Conservation (phyloP, 2,329 filamentous ascomycete genomes). For the Fusarium hainanense region DNA sequence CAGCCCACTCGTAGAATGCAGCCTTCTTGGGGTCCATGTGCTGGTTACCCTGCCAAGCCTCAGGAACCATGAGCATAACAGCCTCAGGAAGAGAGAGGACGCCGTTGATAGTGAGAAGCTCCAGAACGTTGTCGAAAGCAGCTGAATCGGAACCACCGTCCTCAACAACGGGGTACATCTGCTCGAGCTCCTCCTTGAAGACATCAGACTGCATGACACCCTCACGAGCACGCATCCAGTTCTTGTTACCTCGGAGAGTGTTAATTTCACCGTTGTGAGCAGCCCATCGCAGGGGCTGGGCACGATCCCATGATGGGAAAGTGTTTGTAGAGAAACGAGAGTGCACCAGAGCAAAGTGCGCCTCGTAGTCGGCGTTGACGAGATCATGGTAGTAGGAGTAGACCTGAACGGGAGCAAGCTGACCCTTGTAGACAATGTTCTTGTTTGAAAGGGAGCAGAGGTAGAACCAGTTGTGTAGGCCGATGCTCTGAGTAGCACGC, state of each 20-base stretch:
- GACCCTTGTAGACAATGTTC: constrained; percentile 99
- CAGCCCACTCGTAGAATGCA: constrained; percentile 98
- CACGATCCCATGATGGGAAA: constrained; percentile 97
- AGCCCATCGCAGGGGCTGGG: constrained; percentile 94
- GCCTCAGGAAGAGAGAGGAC: constrained; percentile 95
- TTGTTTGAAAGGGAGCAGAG: constrained; percentile 96
- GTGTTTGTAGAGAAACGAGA: constrained; percentile 99
- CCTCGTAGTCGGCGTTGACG: constrained; percentile 96
- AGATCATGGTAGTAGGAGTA: constrained; percentile 99
- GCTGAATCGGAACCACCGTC: constrained; percentile 97
- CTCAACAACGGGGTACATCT: constrained; percentile 93
- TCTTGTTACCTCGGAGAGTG: constrained; percentile 96
- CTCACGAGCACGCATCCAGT: constrained; percentile 98
- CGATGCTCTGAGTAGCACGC: constrained; percentile 92
- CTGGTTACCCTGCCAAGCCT: constrained; percentile 95
- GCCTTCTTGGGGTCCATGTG: constrained; percentile 95
- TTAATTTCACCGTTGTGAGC: constrained; percentile 99
- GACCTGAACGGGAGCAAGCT: constrained; percentile 92
- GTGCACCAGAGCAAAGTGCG: constrained; percentile 95
- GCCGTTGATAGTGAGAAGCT: constrained; percentile 93
- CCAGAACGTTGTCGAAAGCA: constrained; percentile 96
- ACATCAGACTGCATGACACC: constrained; percentile 93
- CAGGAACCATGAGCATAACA: constrained; percentile 98
- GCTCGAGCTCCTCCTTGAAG: constrained; percentile 91
- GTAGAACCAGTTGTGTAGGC: constrained; percentile 98